Base-by-base conservation (phyloP, 257 asterid species). In the Ophiorrhiza pumila region DNA sequence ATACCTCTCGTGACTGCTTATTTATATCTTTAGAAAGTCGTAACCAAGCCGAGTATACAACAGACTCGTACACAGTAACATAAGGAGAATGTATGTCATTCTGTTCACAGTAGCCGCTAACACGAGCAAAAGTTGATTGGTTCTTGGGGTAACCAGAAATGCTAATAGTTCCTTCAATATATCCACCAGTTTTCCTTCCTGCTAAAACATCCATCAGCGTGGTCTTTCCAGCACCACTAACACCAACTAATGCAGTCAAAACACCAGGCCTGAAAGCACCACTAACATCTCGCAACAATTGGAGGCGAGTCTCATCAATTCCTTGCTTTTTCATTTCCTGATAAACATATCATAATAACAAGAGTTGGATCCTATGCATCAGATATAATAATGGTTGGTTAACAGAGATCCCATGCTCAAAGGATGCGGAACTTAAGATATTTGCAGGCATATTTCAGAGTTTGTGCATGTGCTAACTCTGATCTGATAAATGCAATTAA, bases 201-300 rank as follows among this genome's bases (percentile, higher is more conserved):
- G 97, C 97, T 84, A 91, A 84, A 45, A 89, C 97, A 68, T 91
- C 97, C 97, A 91, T 89, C 75, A 91, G 69, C 0, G 96, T 91
- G 14, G 97, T 92, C 85, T 92, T 92, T 34, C 97, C 97, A 22
- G 97, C 97, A 41, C 97, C 96, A 82, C 97, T 92, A 5, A 92
- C 92, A 42, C 97, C 97, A 41, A 92, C 93, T 78, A 92, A 79
- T 35, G 97, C 96, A 2, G 97, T 90, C 32, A 92, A 81, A 68
- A 92, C 90, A 18, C 97, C 97, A 0, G 97, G 97, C 83, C 93
- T 79, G 75, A 92, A 92, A 73, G 96, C 92, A 50, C 97, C 96
- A 71, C 95, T 90, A 15, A 90, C 95, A 45, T 90, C 90, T 76
- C 85, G 84, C 81, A 90, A 75, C 74, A 92, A 67, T 42, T 90